These are phyloP conservation scores for Aspergillus ellipticus DNA, from an alignment of 495 filamentous ascomycete species.

Conservation along the genomic window DNA sequence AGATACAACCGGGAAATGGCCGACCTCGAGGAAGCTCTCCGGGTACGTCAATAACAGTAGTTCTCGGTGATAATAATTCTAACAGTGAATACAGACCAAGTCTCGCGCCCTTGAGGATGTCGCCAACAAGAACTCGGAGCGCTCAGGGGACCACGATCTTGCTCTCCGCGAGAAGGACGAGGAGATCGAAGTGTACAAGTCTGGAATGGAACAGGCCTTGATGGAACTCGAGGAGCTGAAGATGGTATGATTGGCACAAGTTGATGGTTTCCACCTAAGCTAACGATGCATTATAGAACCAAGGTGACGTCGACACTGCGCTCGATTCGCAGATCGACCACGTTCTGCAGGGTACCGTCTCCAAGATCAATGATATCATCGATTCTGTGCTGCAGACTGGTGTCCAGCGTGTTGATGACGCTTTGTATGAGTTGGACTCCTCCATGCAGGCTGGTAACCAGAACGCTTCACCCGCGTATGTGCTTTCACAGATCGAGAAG, in stretches of 20 bases:
- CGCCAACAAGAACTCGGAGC: slow-evolving; percentile 69
- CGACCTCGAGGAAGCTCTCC: slow-evolving; percentile 87
- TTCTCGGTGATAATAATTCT: slow-evolving; percentile 1
- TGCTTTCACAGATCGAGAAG: slow-evolving; percentile 95
- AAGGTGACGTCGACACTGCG: slow-evolving; percentile 74
- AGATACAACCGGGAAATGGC: slow-evolving; percentile 97
- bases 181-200: slow-evolving; percentile 94
- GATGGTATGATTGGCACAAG: slow-evolving; percentile 36
- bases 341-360: slow-evolving; percentile 75
- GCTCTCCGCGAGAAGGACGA: slow-evolving; percentile 89
- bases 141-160: slow-evolving; percentile 78
- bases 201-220: slow-evolving; percentile 92
- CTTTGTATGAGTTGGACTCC: slow-evolving; percentile 94
- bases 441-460: slow-evolving; percentile 98
- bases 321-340: slow-evolving; percentile 89
- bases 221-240: slow-evolving; percentile 84
- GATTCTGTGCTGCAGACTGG: slow-evolving; percentile 93
- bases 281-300: slow-evolving; percentile 32
- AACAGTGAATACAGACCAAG: slow-evolving; percentile 54
- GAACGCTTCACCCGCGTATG: slow-evolving; percentile 92
- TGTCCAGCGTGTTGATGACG: slow-evolving; percentile 92
- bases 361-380: slow-evolving; percentile 96
- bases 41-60: slow-evolving; percentile 37
- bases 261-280: neutral
- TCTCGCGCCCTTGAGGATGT: slow-evolving; percentile 82